Percentiles rank a stretch among this genome's conserved stretches.
These are phyloP conservation scores for Boletus rufocinnamomeus DNA, from an alignment of 768 basidiomycete species.

Conservation along the genomic window DNA sequence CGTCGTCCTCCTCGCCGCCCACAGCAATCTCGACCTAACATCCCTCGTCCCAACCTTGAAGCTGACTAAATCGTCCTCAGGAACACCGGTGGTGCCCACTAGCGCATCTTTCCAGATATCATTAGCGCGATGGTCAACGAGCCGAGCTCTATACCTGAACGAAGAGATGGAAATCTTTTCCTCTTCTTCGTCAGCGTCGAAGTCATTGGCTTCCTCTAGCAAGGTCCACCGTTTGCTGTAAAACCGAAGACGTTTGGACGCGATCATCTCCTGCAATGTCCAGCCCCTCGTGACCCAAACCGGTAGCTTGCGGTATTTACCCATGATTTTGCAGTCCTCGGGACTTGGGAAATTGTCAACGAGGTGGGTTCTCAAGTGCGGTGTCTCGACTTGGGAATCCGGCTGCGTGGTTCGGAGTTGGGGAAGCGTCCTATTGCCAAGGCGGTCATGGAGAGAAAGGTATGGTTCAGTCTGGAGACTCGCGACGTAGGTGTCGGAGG, in stretches of 20 bases:
- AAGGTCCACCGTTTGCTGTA: conserved; percentile 28
- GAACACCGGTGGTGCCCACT: conserved; percentile 18
- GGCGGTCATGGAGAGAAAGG: conserved; percentile 15
- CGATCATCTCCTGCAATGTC: conserved; percentile 33
- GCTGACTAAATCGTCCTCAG: conserved; percentile 3
- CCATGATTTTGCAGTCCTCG: not conserved
- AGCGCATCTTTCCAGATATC: conserved; percentile 19
- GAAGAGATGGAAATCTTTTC: conserved; percentile 11
- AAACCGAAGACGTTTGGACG: conserved; percentile 31
- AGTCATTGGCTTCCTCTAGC: conserved; percentile 26
- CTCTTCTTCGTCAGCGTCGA: conserved; percentile 14
- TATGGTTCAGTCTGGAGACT: not conserved
- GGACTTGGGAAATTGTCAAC: conserved; percentile 1
- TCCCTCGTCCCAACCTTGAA: conserved; percentile 21
- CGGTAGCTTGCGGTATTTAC: conserved; percentile 12
- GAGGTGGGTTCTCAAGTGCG: conserved; percentile 15
- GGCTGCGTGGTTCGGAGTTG: conserved; percentile 12
- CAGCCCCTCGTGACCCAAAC: conserved; percentile 28
- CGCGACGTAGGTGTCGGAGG: conserved; percentile 4
- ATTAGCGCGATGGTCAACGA: conserved; percentile 22
- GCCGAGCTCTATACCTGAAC: conserved; percentile 22
- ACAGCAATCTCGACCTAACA: conserved; percentile 23
- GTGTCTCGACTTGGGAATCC: conserved; percentile 29
- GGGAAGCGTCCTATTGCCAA: not conserved
- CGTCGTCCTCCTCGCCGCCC: conserved; percentile 32